Evolutionary conservation across 805 yeast species (phyloP).

Genomic region (Lipomyces japonicus): DNA sequence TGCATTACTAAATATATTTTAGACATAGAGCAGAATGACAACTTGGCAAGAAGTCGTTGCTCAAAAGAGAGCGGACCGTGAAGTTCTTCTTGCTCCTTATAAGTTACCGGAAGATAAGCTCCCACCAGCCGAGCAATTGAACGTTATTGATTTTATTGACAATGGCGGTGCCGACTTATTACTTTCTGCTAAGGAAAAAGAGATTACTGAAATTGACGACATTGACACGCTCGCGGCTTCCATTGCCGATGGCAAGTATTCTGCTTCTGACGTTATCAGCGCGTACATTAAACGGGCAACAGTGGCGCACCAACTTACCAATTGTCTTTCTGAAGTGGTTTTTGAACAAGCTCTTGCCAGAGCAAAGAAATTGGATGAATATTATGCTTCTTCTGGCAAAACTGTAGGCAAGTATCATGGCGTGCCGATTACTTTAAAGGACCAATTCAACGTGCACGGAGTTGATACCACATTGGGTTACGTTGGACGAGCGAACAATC

Average conservation of each 20-base stretch:
- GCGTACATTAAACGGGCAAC: constrained; percentile 39
- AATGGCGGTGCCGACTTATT: constrained; percentile 25
- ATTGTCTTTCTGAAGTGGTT: constrained; percentile 42
- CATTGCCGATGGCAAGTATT: constrained; percentile 37
- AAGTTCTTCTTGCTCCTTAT: constrained; percentile 30
- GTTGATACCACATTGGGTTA: constrained; percentile 48
- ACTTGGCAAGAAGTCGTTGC: constrained; percentile 30
- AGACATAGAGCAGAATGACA: constrained; percentile 12
- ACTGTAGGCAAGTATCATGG: constrained; percentile 67
- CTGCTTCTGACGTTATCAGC: constrained; percentile 45
- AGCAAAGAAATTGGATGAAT: constrained; percentile 55
- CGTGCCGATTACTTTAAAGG: constrained; percentile 63
- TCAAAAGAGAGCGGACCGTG: constrained; percentile 28
- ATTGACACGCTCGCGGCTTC: constrained; percentile 23
- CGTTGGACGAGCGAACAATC: constrained; percentile 35
- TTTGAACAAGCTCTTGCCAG: constrained; percentile 55
- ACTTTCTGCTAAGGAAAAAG: constrained; percentile 29
- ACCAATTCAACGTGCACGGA: constrained; percentile 55
- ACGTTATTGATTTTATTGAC: constrained; percentile 29
- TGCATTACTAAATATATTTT: too few relatives aligned
- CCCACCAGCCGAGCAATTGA: constrained; percentile 26
- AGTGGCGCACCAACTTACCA: constrained; percentile 32
- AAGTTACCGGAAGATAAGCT: constrained; percentile 25
- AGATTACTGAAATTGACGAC: constrained; percentile 31
- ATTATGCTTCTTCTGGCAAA: constrained; percentile 45